These are phyloP conservation scores for Tulasnella sp. DNA, from an alignment of 768 basidiomycete genomes.

Conservation along the genomic window DNA sequence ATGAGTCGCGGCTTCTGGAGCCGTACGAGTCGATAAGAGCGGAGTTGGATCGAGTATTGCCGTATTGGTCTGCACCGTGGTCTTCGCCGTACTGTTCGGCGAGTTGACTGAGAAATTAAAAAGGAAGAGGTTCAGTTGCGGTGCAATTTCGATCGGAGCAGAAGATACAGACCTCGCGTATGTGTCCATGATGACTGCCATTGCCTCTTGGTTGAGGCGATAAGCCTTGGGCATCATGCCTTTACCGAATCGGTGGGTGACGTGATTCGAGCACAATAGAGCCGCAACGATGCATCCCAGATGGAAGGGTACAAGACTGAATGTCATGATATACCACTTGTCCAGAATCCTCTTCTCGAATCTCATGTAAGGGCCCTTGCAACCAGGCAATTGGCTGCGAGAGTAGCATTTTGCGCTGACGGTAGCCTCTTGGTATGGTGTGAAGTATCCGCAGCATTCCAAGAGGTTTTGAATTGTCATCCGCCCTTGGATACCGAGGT, in stretches of 20 bases:
- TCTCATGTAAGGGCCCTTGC: slow-evolving; percentile 54
- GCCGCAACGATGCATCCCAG: slow-evolving; percentile 53
- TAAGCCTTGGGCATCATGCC: slow-evolving; percentile 84
- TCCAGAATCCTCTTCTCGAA: slow-evolving; percentile 30
- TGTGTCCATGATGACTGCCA: slow-evolving; percentile 79
- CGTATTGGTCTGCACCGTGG: slow-evolving; percentile 16
- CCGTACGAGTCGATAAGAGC: background rate
- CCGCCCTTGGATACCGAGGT: slow-evolving; percentile 51
- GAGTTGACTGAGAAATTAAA: slow-evolving; percentile 44
- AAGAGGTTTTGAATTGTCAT: slow-evolving; percentile 66
- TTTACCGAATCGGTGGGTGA: slow-evolving; percentile 81
- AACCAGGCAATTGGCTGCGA: slow-evolving; percentile 61
- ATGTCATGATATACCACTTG: slow-evolving; percentile 56
- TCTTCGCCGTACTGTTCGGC: slow-evolving; percentile 65
- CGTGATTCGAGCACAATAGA: slow-evolving; percentile 70
- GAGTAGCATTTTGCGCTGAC: slow-evolving; percentile 67
- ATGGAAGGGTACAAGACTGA: slow-evolving; percentile 61
- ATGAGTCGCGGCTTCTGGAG: slow-evolving; percentile 3
- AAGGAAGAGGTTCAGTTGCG: background rate
- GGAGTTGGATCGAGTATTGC: background rate
- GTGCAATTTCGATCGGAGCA: background rate
- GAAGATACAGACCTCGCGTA: slow-evolving; percentile 54
- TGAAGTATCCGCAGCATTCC: slow-evolving; percentile 73
- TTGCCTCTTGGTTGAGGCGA: slow-evolving; percentile 59
- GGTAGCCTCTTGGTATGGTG: slow-evolving; percentile 72